Evolutionary conservation across 176 grass and related monocot species (phyloP), one percentile per base, ranked within the genome.

Genomic region (Hyparrhenia diplandra): DNA sequence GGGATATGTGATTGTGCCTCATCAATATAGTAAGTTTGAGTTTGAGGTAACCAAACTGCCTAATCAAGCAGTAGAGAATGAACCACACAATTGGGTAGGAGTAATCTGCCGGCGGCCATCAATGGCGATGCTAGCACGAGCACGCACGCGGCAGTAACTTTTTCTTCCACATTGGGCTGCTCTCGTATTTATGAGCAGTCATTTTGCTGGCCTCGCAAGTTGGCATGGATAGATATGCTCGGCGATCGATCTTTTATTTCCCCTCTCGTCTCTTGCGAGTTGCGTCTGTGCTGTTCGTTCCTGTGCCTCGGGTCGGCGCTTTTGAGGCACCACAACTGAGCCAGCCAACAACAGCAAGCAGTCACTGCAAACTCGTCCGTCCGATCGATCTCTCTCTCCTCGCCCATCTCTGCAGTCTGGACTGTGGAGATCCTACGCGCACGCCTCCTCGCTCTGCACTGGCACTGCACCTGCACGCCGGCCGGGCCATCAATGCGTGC

Each of bases 351-450:
- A n/a, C n/a, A n/a, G n/a, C n/a, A n/a, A n/a, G n/a, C n/a, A n/a
- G n/a, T n/a, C n/a, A n/a, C n/a, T n/a, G n/a, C n/a, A n/a, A n/a
- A n/a, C n/a, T n/a, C n/a, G n/a, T n/a, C n/a, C n/a, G n/a, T n/a
- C n/a, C n/a, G n/a, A n/a, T n/a, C n/a, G n/a, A n/a, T n/a, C 43
- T 30, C 13, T 25, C 39, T 8, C 42, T 28, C 75, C n/a, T n/a
- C n/a, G n/a, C n/a, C n/a, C n/a, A n/a, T 45, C 18, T 63, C 12
- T 30, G 6, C 13, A 45, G 42, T 63, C 83, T 36, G 6, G 54
- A 77, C 87, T 89, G 82, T 85, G 1, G 82, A 85, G 82, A 85
- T 89, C 65, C 77, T 49, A 24, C 47, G 36, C 46, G 47, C 47
- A 52, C 81, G 81, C 29, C 87, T 31, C 49, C 36, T 62, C 69